Conservation (phyloP, 768 basidiomycete genomes). For the Tylopilus felleus region DNA sequence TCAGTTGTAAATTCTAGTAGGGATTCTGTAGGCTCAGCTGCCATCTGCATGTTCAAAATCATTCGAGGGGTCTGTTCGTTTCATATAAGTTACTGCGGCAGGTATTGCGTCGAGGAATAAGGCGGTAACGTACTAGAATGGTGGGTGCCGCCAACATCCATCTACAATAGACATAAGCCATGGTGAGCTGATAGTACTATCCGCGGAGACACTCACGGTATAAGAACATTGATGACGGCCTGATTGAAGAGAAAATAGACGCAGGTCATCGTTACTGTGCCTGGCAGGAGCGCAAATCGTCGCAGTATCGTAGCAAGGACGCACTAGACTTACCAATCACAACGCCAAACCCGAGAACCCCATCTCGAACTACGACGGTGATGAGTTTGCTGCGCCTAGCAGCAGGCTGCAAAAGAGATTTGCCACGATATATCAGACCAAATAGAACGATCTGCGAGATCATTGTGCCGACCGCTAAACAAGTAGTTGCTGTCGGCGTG, state of each 20-base stretch:
- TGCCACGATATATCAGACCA: slow-evolving; percentile 16
- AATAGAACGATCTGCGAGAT: slow-evolving; percentile 16
- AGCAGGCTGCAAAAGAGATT: background rate
- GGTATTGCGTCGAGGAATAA: background rate
- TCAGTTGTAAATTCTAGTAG: slow-evolving; percentile 13
- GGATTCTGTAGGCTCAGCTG: slow-evolving; percentile 4
- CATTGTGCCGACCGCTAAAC: slow-evolving; percentile 1
- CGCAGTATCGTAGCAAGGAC: background rate
- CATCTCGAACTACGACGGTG: slow-evolving; percentile 15
- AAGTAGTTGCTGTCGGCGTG: background rate
- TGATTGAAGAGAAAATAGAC: slow-evolving; percentile 3
- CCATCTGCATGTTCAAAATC: slow-evolving; percentile 19
- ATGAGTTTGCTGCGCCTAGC: slow-evolving; percentile 15
- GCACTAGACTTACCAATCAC: slow-evolving; percentile 9
- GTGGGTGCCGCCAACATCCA: slow-evolving; percentile 11
- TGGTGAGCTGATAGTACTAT: background rate
- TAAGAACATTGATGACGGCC: slow-evolving; percentile 11
- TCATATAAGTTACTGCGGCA: background rate
- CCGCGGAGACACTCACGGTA: slow-evolving; percentile 10
- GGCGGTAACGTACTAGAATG: slow-evolving; percentile 8
- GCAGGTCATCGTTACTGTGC: background rate
- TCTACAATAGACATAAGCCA: background rate
- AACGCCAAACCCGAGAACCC: slow-evolving; percentile 7
- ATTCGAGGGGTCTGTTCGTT: slow-evolving; percentile 19
- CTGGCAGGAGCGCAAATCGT: slow-evolving; percentile 1